Percentiles rank a stretch among this genome's conserved stretches.
phyloP scores from a whole-genome alignment of 768 basidiomycete species.

The Paxillus ammoniavirescens region DNA sequence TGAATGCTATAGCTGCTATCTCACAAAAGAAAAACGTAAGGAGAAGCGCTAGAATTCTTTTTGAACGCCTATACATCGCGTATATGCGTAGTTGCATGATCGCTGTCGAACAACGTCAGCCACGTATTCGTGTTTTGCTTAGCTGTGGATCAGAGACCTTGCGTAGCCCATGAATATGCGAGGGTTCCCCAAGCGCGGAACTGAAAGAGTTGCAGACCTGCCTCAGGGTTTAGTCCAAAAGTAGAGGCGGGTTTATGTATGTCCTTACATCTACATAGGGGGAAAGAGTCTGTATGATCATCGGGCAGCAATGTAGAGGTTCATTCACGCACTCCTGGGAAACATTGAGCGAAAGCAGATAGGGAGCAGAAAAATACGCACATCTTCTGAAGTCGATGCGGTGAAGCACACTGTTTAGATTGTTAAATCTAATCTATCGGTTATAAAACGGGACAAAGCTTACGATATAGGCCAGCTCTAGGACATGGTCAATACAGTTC shows the following conservation, averaged over 20 bases:
- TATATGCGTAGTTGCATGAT: constrained; percentile 35
- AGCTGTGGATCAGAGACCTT: constrained; percentile 17
- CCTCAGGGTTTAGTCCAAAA: background rate
- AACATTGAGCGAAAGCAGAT: background rate
- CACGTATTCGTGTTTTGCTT: background rate
- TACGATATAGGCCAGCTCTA: constrained; percentile 21
- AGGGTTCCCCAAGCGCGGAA: constrained; percentile 34
- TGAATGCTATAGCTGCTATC: constrained; percentile 19
- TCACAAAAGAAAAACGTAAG: constrained; percentile 22
- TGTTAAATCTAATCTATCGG: background rate
- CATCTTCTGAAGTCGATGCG: constrained; percentile 13
- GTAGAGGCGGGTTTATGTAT: background rate
- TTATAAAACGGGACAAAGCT: background rate
- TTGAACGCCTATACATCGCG: constrained; percentile 31
- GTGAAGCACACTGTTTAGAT: constrained; percentile 21
- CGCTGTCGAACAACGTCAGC: constrained; percentile 16
- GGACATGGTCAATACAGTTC: background rate
- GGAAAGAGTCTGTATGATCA: background rate
- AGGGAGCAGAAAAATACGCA: constrained; percentile 2
- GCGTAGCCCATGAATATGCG: constrained; percentile 29
- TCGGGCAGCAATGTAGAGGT: background rate
- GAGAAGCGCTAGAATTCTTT: constrained; percentile 16
- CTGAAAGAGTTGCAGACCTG: constrained; percentile 27
- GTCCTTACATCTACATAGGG: constrained; percentile 20
- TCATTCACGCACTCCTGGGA: constrained; percentile 22